These are phyloP conservation scores for Populus davidiana DNA, from an alignment of 345 rosid species.

Conservation along the genomic window DNA sequence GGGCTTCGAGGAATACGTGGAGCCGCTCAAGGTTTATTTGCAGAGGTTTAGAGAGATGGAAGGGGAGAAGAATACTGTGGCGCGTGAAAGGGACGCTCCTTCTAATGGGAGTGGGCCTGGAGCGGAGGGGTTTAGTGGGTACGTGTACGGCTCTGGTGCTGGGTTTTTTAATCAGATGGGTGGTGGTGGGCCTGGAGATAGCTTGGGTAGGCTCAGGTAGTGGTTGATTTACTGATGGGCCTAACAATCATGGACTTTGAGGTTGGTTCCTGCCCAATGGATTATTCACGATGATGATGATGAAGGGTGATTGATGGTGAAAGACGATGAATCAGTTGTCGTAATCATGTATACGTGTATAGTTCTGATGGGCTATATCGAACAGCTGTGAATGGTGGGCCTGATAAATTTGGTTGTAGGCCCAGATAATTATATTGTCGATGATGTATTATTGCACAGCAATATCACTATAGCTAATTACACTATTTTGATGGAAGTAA, in stretches of 20 bases:
- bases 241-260: not conserved
- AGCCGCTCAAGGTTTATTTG: constrained; percentile 17
- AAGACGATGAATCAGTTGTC: no score
- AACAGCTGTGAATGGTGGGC: no score
- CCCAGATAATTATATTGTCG: no score
- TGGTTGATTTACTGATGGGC: not conserved
- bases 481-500: no score
- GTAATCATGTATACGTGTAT: no score
- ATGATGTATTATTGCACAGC: no score
- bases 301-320: no score
- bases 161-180: constrained; percentile 16
- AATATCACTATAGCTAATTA: no score
- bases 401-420: no score
- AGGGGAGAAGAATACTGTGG: constrained; percentile 17
- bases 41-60: constrained; percentile 26
- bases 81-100: constrained; percentile 21
- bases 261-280: no score
- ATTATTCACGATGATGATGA: no score
- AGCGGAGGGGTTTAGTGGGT: constrained; percentile 6
- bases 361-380: no score
- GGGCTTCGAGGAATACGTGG: constrained; percentile 24
- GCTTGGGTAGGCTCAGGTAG: constrained; percentile 9
- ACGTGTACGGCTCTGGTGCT: constrained; percentile 17
- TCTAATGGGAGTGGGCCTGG: constrained; percentile 6
- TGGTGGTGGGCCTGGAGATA: constrained; percentile 15